Evolutionary conservation across 2,329 filamentous ascomycete species (phyloP).

Genomic region (Calonectria naviculata): DNA sequence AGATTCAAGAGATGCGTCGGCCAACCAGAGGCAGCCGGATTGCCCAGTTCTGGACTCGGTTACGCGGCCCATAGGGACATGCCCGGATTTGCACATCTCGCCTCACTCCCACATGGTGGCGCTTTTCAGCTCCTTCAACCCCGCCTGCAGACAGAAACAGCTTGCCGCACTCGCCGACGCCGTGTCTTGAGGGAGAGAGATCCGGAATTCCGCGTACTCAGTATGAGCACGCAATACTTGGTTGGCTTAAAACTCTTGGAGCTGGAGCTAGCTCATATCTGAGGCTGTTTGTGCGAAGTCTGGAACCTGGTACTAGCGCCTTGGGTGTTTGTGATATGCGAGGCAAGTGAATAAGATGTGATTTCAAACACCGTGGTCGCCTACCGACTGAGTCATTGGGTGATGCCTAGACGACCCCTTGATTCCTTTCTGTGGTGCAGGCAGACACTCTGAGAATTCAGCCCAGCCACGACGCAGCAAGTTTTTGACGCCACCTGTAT

Average conservation of each 20-base stretch:
- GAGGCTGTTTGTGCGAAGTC: not conserved
- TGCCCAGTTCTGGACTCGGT: not conserved
- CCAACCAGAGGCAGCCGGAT: not conserved
- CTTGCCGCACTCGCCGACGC: not conserved
- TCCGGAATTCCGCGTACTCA: not conserved
- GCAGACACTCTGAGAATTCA: not conserved
- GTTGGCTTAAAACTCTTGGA: not conserved
- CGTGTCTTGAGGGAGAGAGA: not conserved
- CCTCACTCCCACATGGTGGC: not conserved
- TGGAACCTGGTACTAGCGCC: not conserved
- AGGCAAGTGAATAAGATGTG: not conserved
- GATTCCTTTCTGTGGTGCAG: not conserved
- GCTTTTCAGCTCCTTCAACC: not conserved
- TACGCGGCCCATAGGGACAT: not conserved
- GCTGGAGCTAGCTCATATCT: not conserved
- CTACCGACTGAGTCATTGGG: not conserved
- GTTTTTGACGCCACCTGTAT: too few relatives aligned
- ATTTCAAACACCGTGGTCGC: not conserved
- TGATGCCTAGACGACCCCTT: not conserved
- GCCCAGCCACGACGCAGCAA: not conserved
- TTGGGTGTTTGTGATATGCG: not conserved
- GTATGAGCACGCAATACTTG: not conserved
- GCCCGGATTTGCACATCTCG: conserved; percentile 2
- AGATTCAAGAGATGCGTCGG: not conserved
- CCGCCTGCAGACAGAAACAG: not conserved